A percentile compares a stretch with the other conserved stretches of the same genome.
Evolutionary conservation across 306 rosid genomes (phyloP).

Genomic region (Cicer pinnatifidum): DNA sequence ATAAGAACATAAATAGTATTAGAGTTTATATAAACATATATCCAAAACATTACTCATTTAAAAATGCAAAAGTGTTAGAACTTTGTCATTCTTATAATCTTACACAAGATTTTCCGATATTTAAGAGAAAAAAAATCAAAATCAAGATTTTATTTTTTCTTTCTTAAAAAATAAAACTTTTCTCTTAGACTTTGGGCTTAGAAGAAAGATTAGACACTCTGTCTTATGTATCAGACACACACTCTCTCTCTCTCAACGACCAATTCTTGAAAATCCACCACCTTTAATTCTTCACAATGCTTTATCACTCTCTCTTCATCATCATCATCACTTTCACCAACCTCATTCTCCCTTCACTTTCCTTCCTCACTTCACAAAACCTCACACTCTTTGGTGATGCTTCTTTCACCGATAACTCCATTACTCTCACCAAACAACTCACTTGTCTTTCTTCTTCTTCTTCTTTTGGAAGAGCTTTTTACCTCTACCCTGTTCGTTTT

Average conservation of each 20-base stretch:
- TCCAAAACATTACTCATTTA: no score
- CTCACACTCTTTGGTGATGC: constrained; percentile 84
- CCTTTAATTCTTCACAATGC: constrained; percentile 43
- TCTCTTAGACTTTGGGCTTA: no score
- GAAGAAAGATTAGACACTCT: no score
- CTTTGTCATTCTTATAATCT: no score
- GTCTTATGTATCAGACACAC: background rate
- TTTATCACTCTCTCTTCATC: constrained; percentile 9
- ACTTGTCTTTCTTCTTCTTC: constrained; percentile 51
- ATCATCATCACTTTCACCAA: constrained; percentile 36
- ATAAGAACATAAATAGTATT: no score
- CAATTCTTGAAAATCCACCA: constrained; percentile 29
- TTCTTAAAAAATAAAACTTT: no score
- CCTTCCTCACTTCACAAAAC: constrained; percentile 48
- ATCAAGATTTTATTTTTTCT: no score
- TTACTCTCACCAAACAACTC: constrained; percentile 65
- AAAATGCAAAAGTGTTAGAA: no score
- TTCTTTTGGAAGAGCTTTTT: constrained; percentile 70
- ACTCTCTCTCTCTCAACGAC: background rate
- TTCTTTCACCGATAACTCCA: constrained; percentile 52
- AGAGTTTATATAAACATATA: no score
- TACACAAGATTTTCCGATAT: no score
- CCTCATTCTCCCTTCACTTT: constrained; percentile 33
- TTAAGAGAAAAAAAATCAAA: no score
- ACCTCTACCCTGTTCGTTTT: constrained; percentile 64